Evolutionary conservation across 176 grass and related monocot species (phyloP).

Genomic region (Tuctoria greenei): DNA sequence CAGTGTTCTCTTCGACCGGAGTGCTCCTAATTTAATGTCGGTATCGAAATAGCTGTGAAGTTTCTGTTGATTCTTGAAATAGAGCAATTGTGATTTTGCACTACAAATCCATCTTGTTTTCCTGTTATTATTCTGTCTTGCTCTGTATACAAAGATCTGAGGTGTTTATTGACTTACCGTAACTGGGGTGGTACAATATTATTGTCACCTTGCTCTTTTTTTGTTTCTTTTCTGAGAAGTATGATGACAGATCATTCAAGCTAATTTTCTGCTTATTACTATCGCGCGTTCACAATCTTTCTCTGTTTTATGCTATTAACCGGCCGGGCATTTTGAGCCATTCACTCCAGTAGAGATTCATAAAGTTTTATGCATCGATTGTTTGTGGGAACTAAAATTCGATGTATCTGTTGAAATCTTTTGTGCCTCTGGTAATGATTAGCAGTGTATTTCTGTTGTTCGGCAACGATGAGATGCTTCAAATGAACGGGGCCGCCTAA

Average conservation of each 20-base stretch:
- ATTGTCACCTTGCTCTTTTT: background rate
- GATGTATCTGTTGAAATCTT: too few species aligned
- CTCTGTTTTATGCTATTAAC: background rate
- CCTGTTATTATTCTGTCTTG: background rate
- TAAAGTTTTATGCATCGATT: too few species aligned
- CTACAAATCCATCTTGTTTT: conserved; percentile 15
- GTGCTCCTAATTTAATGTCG: background rate
- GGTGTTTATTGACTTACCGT: background rate
- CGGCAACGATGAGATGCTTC: background rate
- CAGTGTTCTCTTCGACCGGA: conserved; percentile 12
- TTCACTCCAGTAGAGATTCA: background rate
- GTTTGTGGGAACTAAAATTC: background rate
- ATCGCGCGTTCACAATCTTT: background rate
- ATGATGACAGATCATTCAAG: background rate
- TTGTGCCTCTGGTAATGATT: too few species aligned
- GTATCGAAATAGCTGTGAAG: conserved; percentile 41
- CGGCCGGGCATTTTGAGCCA: background rate
- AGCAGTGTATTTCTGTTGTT: too few species aligned
- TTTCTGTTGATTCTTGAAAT: conserved; percentile 18
- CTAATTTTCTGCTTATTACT: background rate
- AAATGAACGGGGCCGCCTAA: background rate
- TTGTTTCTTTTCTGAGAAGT: background rate
- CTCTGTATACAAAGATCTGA: background rate
- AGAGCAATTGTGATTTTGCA: conserved; percentile 33
- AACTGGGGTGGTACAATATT: background rate